Conservation (phyloP, 2,329 filamentous ascomycete species). For the Verruconis gallopava region DNA sequence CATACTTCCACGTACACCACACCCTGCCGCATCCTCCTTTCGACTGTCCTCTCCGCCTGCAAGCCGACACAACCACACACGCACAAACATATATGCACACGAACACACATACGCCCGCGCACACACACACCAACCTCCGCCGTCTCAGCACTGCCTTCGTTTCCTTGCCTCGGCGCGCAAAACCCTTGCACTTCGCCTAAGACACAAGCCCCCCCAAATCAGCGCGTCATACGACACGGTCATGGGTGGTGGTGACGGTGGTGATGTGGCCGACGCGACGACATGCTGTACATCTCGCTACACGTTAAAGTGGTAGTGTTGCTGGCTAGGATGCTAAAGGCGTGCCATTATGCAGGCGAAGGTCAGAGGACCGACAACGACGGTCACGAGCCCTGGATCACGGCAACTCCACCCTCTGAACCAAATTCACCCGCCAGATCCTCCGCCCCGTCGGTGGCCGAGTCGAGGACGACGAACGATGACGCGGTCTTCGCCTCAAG, state of each 20-base stretch:
- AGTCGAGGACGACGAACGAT: background rate
- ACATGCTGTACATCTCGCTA: background rate
- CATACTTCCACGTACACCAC: conserved; percentile 4
- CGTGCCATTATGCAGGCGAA: conserved; percentile 2
- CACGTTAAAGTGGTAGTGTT: conserved; percentile 9
- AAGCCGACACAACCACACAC: too few relatives aligned
- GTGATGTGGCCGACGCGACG: background rate
- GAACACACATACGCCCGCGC: too few relatives aligned
- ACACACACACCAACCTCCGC: too few relatives aligned
- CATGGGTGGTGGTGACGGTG: background rate
- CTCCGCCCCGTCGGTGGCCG: background rate
- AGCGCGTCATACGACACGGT: background rate
- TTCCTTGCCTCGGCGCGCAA: too few relatives aligned
- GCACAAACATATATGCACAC: too few relatives aligned
- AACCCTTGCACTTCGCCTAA: too few relatives aligned
- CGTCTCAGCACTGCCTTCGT: too few relatives aligned
- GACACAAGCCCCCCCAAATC: conserved; percentile 26
- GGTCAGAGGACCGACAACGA: conserved; percentile 4
- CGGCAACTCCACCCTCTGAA: background rate
- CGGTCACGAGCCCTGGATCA: conserved; percentile 6
- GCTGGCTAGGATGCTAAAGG: conserved; percentile 6
- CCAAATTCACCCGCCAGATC: background rate
- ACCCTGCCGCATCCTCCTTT: conserved; percentile 20
- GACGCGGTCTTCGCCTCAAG: conserved; percentile 14
- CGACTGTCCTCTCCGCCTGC: conserved; percentile 14